Evolutionary conservation across 2,329 filamentous ascomycete genomes (phyloP).

Genomic region (Pseudopyricularia javanii): DNA sequence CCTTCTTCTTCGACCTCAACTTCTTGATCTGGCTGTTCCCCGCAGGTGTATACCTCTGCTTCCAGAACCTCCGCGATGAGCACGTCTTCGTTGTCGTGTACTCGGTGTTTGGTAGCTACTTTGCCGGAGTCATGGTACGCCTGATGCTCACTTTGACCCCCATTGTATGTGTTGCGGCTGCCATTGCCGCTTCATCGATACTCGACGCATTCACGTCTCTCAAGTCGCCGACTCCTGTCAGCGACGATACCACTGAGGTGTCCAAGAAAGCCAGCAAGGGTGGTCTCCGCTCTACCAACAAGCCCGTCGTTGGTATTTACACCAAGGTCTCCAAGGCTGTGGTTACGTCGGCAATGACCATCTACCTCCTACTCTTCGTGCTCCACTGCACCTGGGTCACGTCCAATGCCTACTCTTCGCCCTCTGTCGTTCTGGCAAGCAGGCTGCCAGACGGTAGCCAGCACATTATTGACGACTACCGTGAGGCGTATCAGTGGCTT

Average conservation of each 20-base stretch:
- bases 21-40: conserved; percentile 99
- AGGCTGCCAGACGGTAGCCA: conserved; percentile 87
- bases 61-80: conserved; percentile 85
- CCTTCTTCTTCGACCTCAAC: conserved; percentile 98
- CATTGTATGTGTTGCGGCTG: conserved; percentile 88
- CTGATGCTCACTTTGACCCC: conserved; percentile 96
- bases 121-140: conserved; percentile 98
- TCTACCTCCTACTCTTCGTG: conserved; percentile 87
- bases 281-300: conserved; percentile 57
- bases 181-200: conserved; percentile 76
- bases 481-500: conserved; percentile 98
- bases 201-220: conserved; percentile 72
- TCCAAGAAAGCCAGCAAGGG: conserved; percentile 35
- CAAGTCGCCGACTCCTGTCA: conserved; percentile 45
- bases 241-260: conserved; percentile 28
- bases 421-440: conserved; percentile 90
- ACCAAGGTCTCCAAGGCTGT: conserved; percentile 64
- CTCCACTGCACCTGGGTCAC: conserved; percentile 99
- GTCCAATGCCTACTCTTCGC: conserved; percentile 96
- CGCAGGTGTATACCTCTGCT: conserved; percentile 95
- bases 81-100: conserved; percentile 98
- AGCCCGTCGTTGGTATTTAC: conserved; percentile 75
- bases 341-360: conserved; percentile 58
- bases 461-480: conserved; percentile 98
- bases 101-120: conserved; percentile 92